These are phyloP conservation scores for Aquanectria penicillioides DNA, from an alignment of 2,329 filamentous ascomycete species.

Conservation along the genomic window DNA sequence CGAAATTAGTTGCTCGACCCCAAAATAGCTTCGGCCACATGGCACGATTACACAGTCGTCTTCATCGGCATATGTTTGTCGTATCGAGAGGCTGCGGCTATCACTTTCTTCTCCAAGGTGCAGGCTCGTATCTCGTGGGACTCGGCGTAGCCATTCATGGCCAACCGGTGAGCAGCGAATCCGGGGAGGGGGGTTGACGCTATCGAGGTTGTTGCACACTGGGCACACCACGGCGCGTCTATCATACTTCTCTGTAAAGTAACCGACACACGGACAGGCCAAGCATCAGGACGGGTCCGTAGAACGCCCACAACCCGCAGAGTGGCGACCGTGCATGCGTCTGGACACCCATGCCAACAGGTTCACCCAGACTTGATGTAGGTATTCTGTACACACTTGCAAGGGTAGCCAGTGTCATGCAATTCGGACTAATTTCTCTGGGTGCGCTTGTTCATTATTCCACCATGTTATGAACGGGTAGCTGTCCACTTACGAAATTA, in stretches of 20 bases:
- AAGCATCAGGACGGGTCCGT: slow-evolving; percentile 28
- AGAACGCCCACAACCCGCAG: slow-evolving; percentile 28
- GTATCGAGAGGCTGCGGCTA: slow-evolving; percentile 37
- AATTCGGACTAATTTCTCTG: slow-evolving; percentile 22
- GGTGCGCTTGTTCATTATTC: slow-evolving; percentile 18
- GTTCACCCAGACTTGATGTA: slow-evolving; percentile 21
- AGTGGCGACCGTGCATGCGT: slow-evolving; percentile 33
- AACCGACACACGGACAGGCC: slow-evolving; percentile 27
- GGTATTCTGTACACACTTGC: slow-evolving; percentile 24
- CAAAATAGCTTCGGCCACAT: slow-evolving; percentile 24
- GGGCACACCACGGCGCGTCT: background rate
- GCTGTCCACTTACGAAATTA: slow-evolving; percentile 17
- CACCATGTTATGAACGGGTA: slow-evolving; percentile 29
- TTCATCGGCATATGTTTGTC: slow-evolving; percentile 26
- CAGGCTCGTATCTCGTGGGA: slow-evolving; percentile 2
- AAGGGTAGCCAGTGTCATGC: slow-evolving; percentile 29
- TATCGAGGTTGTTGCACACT: too few relatives aligned
- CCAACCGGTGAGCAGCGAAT: background rate
- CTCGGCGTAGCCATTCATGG: background rate
- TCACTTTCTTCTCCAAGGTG: slow-evolving; percentile 9
- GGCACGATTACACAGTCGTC: slow-evolving; percentile 19
- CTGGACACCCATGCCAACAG: slow-evolving; percentile 34
- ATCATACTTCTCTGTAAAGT: slow-evolving; percentile 5
- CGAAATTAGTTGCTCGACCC: slow-evolving; percentile 31
- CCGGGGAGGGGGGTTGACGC: too few relatives aligned